Evolutionary conservation across 23 red algal species (phyloP), one percentile per base, ranked within the genome.

Genomic region (Chondrus crispus): DNA sequence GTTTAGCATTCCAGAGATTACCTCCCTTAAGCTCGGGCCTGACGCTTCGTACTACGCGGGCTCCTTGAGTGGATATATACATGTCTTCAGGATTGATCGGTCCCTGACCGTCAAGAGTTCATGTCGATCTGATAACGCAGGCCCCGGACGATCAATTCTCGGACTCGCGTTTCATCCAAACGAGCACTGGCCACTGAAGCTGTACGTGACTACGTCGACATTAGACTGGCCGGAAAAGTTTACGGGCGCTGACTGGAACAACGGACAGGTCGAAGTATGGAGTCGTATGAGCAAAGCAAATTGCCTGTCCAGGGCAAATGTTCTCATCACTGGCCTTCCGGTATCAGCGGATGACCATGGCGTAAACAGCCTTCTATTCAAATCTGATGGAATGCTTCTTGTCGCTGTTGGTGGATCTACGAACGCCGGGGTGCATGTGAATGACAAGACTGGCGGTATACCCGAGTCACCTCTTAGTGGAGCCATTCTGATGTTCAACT

Each of bases 201-300:
- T 84, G 2, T 92, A 84, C 24, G 62, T 92, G 5, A 73, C 89
- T 10, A 92, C 89, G 49, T 82, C 89, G 9, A 77, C 89, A 18
- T 57, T 92, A 16, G 69, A 69, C 28, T 92, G 89, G 89, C 76
- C 42, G 29, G 49, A 45, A n/a, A 82, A 74, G 29, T 13, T 48
- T 73, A 54, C 33, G 49, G 40, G 40, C 19, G 71, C 38, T 7
- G 47, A 48, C 50, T 94, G 92, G 92, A 72, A 94, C 73, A 94
- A 94, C 42, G 92, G 92, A 33, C 62, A 80, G 35, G 72, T 94
- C 40, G 89, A 92, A 39, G 46, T 92, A 50, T 90, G 87, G 87
- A 37, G n/a, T n/a, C 11, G 16, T 8, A 26, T 10, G 9, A 7
- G n/a, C 32, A 24, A 55, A 16, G 26, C 63, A 2, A 12, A 51